A percentile compares a stretch with the other conserved stretches of the same genome.
Evolutionary conservation across 176 grass and related monocot genomes (phyloP).

Genomic region (Juncus inflexus): DNA sequence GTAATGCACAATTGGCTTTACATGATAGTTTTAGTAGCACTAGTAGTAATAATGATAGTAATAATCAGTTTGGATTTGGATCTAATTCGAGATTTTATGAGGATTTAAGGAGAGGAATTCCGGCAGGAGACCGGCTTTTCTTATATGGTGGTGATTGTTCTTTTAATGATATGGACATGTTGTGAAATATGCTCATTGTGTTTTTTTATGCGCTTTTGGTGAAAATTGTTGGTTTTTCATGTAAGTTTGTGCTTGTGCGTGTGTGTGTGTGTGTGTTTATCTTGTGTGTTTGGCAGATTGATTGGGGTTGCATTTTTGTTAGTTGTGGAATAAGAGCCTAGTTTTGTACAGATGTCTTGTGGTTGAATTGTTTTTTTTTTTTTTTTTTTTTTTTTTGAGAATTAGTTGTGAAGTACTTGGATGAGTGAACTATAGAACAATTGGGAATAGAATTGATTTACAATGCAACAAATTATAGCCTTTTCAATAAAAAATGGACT

Average conservation of each 20-base stretch:
- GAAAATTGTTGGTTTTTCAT: conserved; percentile 11
- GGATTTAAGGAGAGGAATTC: conserved; percentile 16
- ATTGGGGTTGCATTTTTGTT: conserved; percentile 2
- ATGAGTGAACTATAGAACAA: too few relatives aligned
- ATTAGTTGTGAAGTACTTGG: too few relatives aligned
- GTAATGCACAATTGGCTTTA: conserved; percentile 10
- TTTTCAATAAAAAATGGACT: too few relatives aligned
- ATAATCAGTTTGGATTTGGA: conserved; percentile 10
- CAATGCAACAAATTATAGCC: too few relatives aligned
- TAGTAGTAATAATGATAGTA: neutral
- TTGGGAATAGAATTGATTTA: too few relatives aligned
- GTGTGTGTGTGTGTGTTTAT: conserved; percentile 11
- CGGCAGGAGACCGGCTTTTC: conserved; percentile 34
- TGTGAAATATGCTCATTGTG: conserved; percentile 23
- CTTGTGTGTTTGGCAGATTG: too few relatives aligned
- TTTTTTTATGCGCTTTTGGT: conserved; percentile 21
- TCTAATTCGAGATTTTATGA: conserved; percentile 16
- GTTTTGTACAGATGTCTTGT: too few relatives aligned
- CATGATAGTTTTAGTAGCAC: conserved; percentile 26
- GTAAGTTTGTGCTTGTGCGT: conserved; percentile 1
- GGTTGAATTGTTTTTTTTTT: too few relatives aligned
- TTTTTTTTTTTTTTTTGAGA: too few relatives aligned
- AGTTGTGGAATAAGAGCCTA: conserved; percentile 9
- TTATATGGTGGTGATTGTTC: conserved; percentile 43
- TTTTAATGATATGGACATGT: conserved; percentile 31